Base-by-base conservation (phyloP, 768 basidiomycete species). In the Pluteus cervinus region DNA sequence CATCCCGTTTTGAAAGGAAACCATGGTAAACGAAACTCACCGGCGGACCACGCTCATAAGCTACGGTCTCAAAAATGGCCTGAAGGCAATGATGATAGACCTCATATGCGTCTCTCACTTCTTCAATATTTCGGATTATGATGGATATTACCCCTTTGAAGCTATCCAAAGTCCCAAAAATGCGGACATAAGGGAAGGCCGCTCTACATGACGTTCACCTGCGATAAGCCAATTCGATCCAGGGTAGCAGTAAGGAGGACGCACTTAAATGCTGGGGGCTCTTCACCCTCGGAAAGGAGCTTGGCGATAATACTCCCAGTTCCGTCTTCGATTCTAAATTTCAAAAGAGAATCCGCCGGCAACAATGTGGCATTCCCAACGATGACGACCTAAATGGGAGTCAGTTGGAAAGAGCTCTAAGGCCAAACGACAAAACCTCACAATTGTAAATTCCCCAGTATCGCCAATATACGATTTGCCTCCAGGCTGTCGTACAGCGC, bases 41-140 rank as follows among this genome's bases (percentile, higher is more conserved):
- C 5, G 53, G 49, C 34, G 52, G 46, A 12, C 49, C 49, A 5
- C 44, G 44, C 33, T 50, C 41, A 39, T 30, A 46, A 12, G 24
- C 22, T 14, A 54, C 14, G 6, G 50, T 52, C 16, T 51, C 41
- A 11, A 30, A 17, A 25, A 63, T 55, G 2, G 47, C 47, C 7
- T 44, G 39, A 8, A 60, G 40, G 9, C 48, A 33, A 41, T 63
- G 61, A 34, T 51, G 43, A 32, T 53, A 61, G 25, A 56, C 45
- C 34, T 58, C 55, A 36, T 60, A 47, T 8, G 50, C 47, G 35
- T 54, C 44, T 8, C 33, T 29, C 1, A 50, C 41, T 22, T 41
- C 22, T 17, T 37, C 37, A 20, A 58, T 43, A 24, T 38, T 39
- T n/a, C 24, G 31, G 14, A 55, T 44, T 33, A 48, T 52, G 26